Evolutionary conservation across 129 eudicot genomes (phyloP).

Genomic region (Flaveria linearis): DNA sequence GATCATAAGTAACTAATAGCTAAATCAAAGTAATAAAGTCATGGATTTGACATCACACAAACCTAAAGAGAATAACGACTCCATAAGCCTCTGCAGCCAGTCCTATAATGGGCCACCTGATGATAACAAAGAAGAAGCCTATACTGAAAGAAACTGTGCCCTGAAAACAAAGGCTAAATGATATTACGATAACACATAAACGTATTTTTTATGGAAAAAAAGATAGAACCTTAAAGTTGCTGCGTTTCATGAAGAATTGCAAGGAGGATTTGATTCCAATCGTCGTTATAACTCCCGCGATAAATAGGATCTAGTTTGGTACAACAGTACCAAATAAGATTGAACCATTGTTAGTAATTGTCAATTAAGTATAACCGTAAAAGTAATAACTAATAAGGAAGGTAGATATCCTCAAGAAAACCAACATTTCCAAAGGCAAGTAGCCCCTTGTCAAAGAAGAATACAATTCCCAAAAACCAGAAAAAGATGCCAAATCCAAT

Average conservation of each 20-base stretch:
- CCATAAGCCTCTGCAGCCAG: conserved; percentile 61
- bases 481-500: conserved; percentile 78
- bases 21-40: neutral
- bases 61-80: conserved; percentile 66
- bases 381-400: neutral
- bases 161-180: conserved; percentile 30
- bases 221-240: conserved; percentile 44
- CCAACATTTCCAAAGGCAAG: conserved; percentile 81
- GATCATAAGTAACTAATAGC: conserved; percentile 20
- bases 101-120: conserved; percentile 66
- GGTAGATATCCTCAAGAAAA: neutral
- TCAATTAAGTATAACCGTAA: neutral
- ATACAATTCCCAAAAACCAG: conserved; percentile 65
- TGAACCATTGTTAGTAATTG: conserved; percentile 17
- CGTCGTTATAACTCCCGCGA: conserved; percentile 54
- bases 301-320: conserved; percentile 53
- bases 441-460: conserved; percentile 79
- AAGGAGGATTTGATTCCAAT: conserved; percentile 34
- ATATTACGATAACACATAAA: neutral
- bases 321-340: conserved; percentile 3
- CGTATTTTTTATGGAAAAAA: neutral
- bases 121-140: conserved; percentile 66
- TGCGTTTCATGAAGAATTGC: conserved; percentile 49
- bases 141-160: conserved; percentile 48
- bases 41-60: neutral